Evolutionary conservation across 177 flowering plant species (phyloP).

Genomic region (Tripterygium wilfordii): DNA sequence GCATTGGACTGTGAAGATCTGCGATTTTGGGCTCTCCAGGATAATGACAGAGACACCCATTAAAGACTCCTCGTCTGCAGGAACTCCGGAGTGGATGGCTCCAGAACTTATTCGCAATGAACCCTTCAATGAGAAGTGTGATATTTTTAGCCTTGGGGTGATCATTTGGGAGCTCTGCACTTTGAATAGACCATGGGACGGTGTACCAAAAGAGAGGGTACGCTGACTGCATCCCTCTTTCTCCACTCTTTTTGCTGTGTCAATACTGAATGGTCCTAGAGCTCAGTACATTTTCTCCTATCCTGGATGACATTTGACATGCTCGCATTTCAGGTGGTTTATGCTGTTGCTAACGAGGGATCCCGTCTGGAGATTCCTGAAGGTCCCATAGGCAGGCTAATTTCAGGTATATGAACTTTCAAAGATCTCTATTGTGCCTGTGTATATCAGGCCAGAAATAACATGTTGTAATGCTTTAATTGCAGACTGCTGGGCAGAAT

Average conservation of each 20-base stretch:
- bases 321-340: constrained; percentile 84
- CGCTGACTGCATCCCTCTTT: background rate
- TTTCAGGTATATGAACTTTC: too few species aligned
- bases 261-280: too few species aligned
- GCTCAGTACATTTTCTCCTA: too few species aligned
- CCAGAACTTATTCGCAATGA: constrained; percentile 97
- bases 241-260: too few species aligned
- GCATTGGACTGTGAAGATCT: constrained; percentile 86
- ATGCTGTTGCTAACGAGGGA: constrained; percentile 85
- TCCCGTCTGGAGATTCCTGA: constrained; percentile 81
- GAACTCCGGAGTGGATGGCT: constrained; percentile 99
- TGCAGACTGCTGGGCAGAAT: constrained; percentile 98
- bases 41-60: constrained; percentile 52
- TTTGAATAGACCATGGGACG: constrained; percentile 93
- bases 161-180: constrained; percentile 99
- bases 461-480: too few species aligned
- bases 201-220: constrained; percentile 53
- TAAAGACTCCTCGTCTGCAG: constrained; percentile 75
- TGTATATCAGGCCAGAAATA: too few species aligned
- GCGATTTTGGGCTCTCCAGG: constrained; percentile 95
- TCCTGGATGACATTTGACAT: too few species aligned
- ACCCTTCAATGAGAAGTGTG: constrained; percentile 89
- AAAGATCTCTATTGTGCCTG: too few species aligned
- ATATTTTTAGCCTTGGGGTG: constrained; percentile 92
- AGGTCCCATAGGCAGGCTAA: constrained; percentile 84